Conservation (phyloP, 1,284 basidiomycete species). For the Meira nashicola region DNA sequence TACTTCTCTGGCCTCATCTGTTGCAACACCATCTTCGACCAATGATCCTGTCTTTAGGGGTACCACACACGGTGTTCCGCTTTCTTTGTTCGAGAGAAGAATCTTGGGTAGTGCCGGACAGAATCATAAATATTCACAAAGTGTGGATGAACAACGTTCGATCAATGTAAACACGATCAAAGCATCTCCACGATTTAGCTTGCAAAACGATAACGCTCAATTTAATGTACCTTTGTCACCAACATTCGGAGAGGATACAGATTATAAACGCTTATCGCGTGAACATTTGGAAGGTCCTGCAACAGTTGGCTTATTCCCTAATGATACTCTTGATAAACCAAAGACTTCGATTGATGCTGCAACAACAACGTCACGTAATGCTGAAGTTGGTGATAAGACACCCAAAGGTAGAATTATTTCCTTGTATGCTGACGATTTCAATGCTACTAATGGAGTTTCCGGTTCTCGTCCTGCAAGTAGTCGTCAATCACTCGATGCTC, state of each 20-base stretch:
- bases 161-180: not conserved
- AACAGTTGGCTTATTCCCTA: too few species aligned
- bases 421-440: too few species aligned
- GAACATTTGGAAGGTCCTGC: not conserved
- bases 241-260: not conserved
- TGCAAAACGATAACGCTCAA: not conserved
- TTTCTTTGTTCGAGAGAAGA: constrained; percentile 13
- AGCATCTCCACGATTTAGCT: not conserved
- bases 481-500: too few species aligned
- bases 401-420: not conserved
- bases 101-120: constrained; percentile 4
- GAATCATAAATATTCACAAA: not conserved
- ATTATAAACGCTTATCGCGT: not conserved
- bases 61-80: constrained; percentile 4
- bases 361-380: too few species aligned
- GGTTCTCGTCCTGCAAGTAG: too few species aligned
- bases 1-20: too few species aligned
- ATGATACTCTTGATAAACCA: too few species aligned
- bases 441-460: too few species aligned
- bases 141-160: not conserved
- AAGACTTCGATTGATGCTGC: too few species aligned
- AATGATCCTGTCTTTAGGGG: too few species aligned
- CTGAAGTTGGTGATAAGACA: not conserved
- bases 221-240: not conserved
- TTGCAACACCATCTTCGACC: too few species aligned